phyloP scores from a whole-genome alignment of 2,329 filamentous ascomycete genomes.

The Botrytis fragariae region DNA sequence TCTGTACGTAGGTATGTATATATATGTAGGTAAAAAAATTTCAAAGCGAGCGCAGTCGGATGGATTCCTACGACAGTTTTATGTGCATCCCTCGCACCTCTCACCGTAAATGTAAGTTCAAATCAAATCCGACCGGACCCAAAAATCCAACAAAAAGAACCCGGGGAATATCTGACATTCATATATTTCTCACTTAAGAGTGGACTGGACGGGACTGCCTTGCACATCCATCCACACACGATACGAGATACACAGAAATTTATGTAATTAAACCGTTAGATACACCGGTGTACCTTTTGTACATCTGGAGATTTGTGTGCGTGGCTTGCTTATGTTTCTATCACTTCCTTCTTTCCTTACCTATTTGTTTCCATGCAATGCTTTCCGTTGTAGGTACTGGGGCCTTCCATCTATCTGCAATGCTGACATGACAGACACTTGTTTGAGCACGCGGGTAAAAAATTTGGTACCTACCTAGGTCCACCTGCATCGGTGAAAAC shows the following conservation, averaged over 20 bases:
- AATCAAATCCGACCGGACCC: neutral
- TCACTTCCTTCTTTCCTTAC: neutral
- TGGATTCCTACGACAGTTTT: neutral
- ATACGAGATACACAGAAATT: neutral
- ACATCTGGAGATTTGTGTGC: neutral
- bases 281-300: neutral
- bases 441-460: neutral
- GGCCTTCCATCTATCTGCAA: neutral
- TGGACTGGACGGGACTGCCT: neutral
- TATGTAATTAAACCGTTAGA: conserved; percentile 8
- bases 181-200: neutral
- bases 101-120: too few species aligned
- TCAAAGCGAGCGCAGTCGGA: neutral
- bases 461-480: too few species aligned
- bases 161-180: neutral
- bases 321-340: neutral
- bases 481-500: neutral
- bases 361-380: neutral
- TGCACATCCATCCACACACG: neutral
- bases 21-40: neutral
- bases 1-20: neutral
- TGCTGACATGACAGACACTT: neutral
- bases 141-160: neutral
- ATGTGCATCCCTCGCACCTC: neutral
- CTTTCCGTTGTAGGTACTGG: neutral